Base-by-base conservation (phyloP, 169 alveolate genomes). In the Plasmodium reichenowi region DNA sequence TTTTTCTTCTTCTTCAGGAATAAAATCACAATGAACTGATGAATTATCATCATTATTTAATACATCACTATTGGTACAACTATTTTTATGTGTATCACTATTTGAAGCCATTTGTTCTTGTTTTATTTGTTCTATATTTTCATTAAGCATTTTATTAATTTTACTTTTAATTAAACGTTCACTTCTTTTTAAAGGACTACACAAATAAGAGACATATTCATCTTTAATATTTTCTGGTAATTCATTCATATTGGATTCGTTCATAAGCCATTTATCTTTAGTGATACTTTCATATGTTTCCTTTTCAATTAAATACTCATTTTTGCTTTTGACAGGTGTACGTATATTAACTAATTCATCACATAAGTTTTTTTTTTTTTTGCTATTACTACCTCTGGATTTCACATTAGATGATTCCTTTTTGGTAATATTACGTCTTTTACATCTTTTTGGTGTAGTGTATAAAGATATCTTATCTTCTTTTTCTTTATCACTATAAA, bases 1-100 rank as follows among this genome's bases (percentile, higher is more conserved):
- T 66, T 66, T 78, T 78, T 78, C 89, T 50, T 78, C 89, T 29
- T 78, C 89, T 66, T 78, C 89, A 0, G 89, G 89, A 26, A 48
- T 47, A 52, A 78, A 78, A 58, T 78, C 89, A 38, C 72, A 66
- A 8, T 66, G 78, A 38, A 20, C 17, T 17, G 9, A 3, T 7
- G 22, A 22, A 12, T 10, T 20, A 7, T 62, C 45, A 20, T 9
- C 13, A 62, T 24, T 62, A 24, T 24, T 54, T 38, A 38, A 38
- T 38, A 5, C 2, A 26, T 48, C 10, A 12, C 56, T 54, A 22
- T 43, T 56, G 20, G 22, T 26, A 45, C 52, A 56, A 38, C 59
- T 73, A 62, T 60, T 73, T 6, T 54, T 73, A 56, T 43, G 6
- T 22, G 10, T 13, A 20, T 15, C 17, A 71, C 54, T 71, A 50